Base-by-base conservation (phyloP, 768 basidiomycete species). In the Sporobolomyces pararoseus region DNA sequence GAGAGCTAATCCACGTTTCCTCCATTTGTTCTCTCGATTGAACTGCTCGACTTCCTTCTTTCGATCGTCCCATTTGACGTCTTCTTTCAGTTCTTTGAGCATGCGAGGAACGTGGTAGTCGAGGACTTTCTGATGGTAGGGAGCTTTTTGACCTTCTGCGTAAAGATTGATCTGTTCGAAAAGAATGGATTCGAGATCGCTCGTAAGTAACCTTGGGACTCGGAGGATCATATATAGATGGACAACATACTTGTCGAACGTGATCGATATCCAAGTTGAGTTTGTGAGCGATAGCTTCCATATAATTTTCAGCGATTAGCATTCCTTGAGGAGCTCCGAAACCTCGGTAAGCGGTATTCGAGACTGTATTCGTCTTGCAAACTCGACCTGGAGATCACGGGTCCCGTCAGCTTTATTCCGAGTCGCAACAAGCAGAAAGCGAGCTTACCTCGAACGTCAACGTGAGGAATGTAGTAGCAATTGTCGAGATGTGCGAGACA, bases 361-460 rank as follows among this genome's bases (percentile, higher is more conserved):
- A 76, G 51, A 76, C 71, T 4, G 75, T 77, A 65, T 77, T 70
- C 4, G 77, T 77, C 62, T 76, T 76, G 70, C 67, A 35, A 7
- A 59, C 58, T 46, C 58, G 58, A 12, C 58, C 42, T 19, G 2
- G n/a, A 10, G 9, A 34, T 23, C 21, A n/a, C n/a, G n/a, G n/a
- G n/a, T n/a, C n/a, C n/a, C n/a, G n/a, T n/a, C n/a, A n/a, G n/a
- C n/a, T n/a, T n/a, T 19, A 34, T 34, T 55, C 31, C 34, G 54
- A 19, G 31, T 35, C 12, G 21, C 4, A 32, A 25, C 4, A 39
- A 25, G 35, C n/a, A 44, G 17, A 16, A 27, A 55, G 53, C 25
- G 31, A 72, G 42, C 51, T 64, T 57, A 35, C 67, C 77, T 37
- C 73, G 65, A 21, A 74, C 72, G 31, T 71, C 70, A 25, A 75